Base-by-base conservation (phyloP, 2,329 filamentous ascomycete genomes). In the Fusarium illudens region DNA sequence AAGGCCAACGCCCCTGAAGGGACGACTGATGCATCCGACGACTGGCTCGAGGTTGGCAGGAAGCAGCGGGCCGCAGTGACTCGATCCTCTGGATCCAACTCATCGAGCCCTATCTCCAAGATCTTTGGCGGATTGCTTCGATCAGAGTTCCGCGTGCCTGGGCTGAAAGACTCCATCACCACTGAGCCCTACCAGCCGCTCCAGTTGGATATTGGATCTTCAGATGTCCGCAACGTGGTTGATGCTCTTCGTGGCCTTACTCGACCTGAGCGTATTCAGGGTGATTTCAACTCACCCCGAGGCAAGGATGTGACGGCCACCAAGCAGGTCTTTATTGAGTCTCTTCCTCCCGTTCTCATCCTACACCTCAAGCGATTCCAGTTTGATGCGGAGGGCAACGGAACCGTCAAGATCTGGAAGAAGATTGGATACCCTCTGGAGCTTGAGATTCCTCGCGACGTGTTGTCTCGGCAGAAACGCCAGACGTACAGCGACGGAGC, bases 381-480 rank as follows among this genome's bases (percentile, higher is more conserved):
- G 74, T 98, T 97, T 73, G 94, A 98, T 74, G 92, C 90, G 64
- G 88, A 90, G 60, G 92, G 90, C 44, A 74, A 76, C 44, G 94
- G 94, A 22, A 97, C 94, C 1, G 91, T 97, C 75, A 99, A 99
- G 84, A 97, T 98, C 68, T 97, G 95, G 93, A 99, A 98, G 83
- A 97, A 95, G 82, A 86, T 99, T 61, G 95, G 94, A 19, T 99
- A 99, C 75, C 96, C 96, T 0, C 83, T 99, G 27, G 94, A 98
- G 75, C 85, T 99, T 52, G 95, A 98, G 77, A 93, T 99, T 66
- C 96, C 96, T 1, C 91, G 90, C 60, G 95, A 98, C 76, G 91
- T 93, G 10, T 91, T 99, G 74, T 91, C 94, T 11, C 89, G 90
- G 29, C 87, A 91, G 74, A 91, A 90, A 77, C 85, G 85, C 44